Percentiles rank a stretch among this genome's conserved stretches.
phyloP scores from a whole-genome alignment of 768 basidiomycete genomes.

The Leccinum broughii region DNA sequence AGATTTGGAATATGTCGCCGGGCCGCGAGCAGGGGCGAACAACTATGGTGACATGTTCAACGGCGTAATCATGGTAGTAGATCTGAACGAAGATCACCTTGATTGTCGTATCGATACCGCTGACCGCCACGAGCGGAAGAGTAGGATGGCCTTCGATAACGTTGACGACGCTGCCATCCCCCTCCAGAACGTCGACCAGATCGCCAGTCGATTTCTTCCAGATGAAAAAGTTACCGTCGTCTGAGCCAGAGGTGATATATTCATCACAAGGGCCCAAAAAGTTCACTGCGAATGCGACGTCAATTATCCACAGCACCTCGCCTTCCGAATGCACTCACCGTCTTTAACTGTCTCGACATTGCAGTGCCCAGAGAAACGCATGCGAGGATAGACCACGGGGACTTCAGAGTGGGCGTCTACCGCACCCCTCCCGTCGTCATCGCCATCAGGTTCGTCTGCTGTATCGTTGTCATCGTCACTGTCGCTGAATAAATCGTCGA shows the following conservation, averaged over 20 bases:
- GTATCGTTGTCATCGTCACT: constrained; percentile 28
- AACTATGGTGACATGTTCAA: constrained; percentile 42
- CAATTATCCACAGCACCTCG: not conserved
- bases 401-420: constrained; percentile 35
- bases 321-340: constrained; percentile 45
- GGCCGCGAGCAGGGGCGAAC: constrained; percentile 56
- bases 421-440: constrained; percentile 32
- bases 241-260: constrained; percentile 79
- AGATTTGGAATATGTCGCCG: constrained; percentile 56
- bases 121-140: constrained; percentile 79
- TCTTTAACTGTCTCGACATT: constrained; percentile 88
- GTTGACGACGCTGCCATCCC: constrained; percentile 80
- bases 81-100: constrained; percentile 51
- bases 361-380: constrained; percentile 64
- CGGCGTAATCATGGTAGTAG: not conserved
- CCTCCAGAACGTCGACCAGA: constrained; percentile 79
- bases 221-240: constrained; percentile 86
- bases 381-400: constrained; percentile 62
- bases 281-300: constrained; percentile 55
- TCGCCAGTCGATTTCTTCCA: constrained; percentile 72
- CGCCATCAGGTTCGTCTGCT: constrained; percentile 33
- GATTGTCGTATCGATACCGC: constrained; percentile 83
- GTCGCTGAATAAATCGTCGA: constrained; percentile 32
- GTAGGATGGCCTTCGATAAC: constrained; percentile 81
- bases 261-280: constrained; percentile 80